phyloP scores from a whole-genome alignment of 2,329 filamentous ascomycete species.

The Metarhizium brunneum region DNA sequence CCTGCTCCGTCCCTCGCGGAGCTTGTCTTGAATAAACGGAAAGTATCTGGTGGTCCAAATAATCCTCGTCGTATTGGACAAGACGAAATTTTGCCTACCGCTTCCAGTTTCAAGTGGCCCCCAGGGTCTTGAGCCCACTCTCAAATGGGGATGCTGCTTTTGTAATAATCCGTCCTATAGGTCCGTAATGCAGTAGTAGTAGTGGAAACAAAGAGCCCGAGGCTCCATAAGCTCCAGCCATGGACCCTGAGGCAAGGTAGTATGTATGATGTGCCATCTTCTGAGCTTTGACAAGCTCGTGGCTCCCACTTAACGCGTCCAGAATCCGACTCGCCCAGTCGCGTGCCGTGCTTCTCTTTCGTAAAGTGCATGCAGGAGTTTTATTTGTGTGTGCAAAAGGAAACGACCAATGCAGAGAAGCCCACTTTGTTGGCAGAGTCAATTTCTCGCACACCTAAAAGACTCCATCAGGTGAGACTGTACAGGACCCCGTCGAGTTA shows the following conservation, averaged over 20 bases:
- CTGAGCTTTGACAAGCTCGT: neutral
- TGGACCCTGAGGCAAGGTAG: neutral
- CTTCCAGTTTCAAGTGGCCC: neutral
- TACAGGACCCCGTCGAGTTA: neutral
- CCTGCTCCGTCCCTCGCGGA: neutral
- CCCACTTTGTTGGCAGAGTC: neutral
- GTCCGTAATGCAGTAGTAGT: neutral
- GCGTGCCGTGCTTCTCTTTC: neutral
- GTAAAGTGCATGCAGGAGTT: slow-evolving; percentile 1
- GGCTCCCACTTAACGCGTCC: neutral
- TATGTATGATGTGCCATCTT: neutral
- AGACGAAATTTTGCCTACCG: neutral
- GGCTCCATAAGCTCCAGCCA: neutral
- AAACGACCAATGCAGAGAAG: neutral
- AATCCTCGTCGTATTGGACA: neutral
- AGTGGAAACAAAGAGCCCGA: neutral
- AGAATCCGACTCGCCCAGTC: neutral
- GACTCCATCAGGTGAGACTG: neutral
- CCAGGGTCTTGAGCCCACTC: neutral
- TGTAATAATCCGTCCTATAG: neutral
- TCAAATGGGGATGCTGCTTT: neutral
- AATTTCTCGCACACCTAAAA: neutral
- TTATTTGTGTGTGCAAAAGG: neutral
- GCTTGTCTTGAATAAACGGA: neutral
- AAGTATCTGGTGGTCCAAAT: too few relatives aligned